Base-by-base conservation (phyloP, 192 early-diverging fungal species). In the Rhizoclosmatium sp. region DNA sequence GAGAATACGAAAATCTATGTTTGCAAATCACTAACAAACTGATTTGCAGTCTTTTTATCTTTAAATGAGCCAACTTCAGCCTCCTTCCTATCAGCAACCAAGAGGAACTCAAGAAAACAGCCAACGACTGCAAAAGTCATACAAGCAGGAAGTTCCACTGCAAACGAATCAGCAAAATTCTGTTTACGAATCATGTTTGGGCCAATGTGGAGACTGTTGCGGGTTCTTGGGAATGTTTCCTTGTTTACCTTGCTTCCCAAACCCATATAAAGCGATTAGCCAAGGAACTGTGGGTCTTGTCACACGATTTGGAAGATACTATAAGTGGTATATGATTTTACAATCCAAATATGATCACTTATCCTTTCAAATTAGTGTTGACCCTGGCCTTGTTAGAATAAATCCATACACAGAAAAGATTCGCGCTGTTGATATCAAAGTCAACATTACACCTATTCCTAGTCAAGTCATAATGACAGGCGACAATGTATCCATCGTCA, bases 381-480 rank as follows among this genome's bases (percentile, higher is more conserved):
- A 88, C 72, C 87, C 86, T 2, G 86, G 86, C 40, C 71, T 88
- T 48, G 71, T 86, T 64, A n/a, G 75, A 4, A 85, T 88, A 76
- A 88, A 88, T 65, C 59, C 64, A 10, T 70, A 80, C 58, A 78
- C 83, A 44, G 87, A 88, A 71, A 54, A 62, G 4, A 31, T 88
- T 21, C 68, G 66, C 14, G 21, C 16, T n/a, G 65, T 86, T 45
- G 89, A 93, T 74, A 90, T 91, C 59, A 89, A 86, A 67, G 85
- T 93, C 5, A 86, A 91, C 70, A 88, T 93, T 16, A n/a, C 77
- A 46, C 76, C 91, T 5, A 92, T 96, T n/a, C 88, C 91, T 44
- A 71, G 82, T 23, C 93, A 97, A 81, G 82, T 87, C 5, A 93
- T 97, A 67, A 93, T 96, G 85, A 95, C 95, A 49, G 95, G 97